These are phyloP conservation scores for Tetraselmis striata DNA, from an alignment of 139 green algal species.

Conservation along the genomic window DNA sequence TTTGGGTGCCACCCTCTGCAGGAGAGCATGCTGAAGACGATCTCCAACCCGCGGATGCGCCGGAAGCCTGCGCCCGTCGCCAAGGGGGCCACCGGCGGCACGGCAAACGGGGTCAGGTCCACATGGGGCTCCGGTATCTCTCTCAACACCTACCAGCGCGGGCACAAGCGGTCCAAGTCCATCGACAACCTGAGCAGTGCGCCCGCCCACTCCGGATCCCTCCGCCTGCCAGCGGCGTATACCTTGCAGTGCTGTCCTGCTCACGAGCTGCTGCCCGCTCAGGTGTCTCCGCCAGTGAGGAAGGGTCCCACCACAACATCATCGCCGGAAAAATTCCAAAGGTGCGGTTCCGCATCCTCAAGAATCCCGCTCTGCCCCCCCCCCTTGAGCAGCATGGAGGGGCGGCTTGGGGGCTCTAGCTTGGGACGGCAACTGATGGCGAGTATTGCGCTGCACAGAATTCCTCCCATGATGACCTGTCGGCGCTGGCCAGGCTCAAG, in stretches of 20 bases:
- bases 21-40: not conserved
- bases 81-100: not conserved
- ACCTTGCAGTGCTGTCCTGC: too few relatives aligned
- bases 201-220: too few relatives aligned
- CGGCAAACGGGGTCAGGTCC: not conserved
- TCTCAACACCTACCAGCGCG: not conserved
- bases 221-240: too few relatives aligned
- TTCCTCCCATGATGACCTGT: not conserved
- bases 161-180: not conserved
- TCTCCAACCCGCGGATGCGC: not conserved
- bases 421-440: too few relatives aligned
- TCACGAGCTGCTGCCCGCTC: too few relatives aligned
- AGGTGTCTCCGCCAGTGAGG: not conserved
- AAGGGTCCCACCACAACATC: not conserved
- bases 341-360: too few relatives aligned
- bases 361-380: too few relatives aligned
- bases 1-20: not conserved
- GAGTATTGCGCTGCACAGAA: too few relatives aligned
- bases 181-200: not conserved
- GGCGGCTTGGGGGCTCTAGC: too few relatives aligned
- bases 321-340: not conserved
- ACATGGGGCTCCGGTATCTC: not conserved
- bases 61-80: not conserved
- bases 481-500: not conserved
- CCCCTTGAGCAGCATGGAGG: too few relatives aligned